Conservation (phyloP, 2,329 filamentous ascomycete species). For the Alternaria sp. region DNA sequence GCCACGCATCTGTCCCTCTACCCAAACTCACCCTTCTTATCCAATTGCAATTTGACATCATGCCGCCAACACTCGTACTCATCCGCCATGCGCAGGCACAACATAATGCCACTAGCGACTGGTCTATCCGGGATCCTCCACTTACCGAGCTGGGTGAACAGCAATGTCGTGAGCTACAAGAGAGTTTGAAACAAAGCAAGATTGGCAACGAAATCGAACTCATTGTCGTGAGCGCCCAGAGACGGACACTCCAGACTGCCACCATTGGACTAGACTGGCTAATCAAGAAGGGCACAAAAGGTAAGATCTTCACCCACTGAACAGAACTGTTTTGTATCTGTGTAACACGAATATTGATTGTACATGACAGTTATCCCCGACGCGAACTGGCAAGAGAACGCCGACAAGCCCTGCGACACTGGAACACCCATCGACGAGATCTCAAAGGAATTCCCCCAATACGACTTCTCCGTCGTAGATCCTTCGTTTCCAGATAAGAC, state of each 20-base stretch:
- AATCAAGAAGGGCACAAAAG: conserved; percentile 57
- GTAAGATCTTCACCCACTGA: conserved; percentile 2
- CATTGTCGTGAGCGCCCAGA: conserved; percentile 71
- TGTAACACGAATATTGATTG: background rate
- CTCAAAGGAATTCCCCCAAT: conserved; percentile 60
- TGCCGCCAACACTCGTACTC: conserved; percentile 58
- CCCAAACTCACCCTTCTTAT: background rate
- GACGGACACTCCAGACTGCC: conserved; percentile 71
- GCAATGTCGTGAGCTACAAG: conserved; percentile 54
- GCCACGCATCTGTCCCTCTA: conserved; percentile 1
- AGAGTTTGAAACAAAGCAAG: conserved; percentile 48
- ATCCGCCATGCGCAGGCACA: conserved; percentile 58
- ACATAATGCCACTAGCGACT: conserved; percentile 56
- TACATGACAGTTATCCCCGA: conserved; percentile 58
- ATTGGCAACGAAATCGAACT: conserved; percentile 59
- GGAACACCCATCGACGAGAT: conserved; percentile 61
- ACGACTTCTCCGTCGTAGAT: conserved; percentile 67
- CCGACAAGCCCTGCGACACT: conserved; percentile 66
- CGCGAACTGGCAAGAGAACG: conserved; percentile 69
- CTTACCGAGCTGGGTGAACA: conserved; percentile 54
- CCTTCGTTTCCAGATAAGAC: conserved; percentile 70
- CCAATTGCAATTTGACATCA: conserved; percentile 23
- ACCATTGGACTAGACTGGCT: conserved; percentile 67
- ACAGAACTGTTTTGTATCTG: background rate
- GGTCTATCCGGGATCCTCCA: conserved; percentile 54